phyloP scores from a whole-genome alignment of 2,329 filamentous ascomycete species.

The Ploettnerulaceae sp. region DNA sequence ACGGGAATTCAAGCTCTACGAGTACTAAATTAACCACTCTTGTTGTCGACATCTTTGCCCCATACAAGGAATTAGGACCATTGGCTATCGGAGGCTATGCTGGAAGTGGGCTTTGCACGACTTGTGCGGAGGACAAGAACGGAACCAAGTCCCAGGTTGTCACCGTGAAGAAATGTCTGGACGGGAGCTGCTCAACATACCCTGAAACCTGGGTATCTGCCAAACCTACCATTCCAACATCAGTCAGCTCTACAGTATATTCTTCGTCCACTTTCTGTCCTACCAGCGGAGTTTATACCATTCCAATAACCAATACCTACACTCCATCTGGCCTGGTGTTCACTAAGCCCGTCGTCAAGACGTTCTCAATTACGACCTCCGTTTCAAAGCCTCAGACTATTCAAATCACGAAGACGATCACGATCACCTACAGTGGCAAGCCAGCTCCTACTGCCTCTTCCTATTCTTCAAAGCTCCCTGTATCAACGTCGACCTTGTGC shows the following conservation, averaged over 20 bases:
- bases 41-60: conserved; percentile 5
- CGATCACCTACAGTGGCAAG: conserved; percentile 1
- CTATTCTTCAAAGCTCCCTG: background rate
- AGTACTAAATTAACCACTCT: background rate
- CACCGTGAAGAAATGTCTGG: conserved; percentile 7
- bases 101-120: conserved; percentile 17
- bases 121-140: background rate
- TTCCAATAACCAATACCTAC: conserved; percentile 6
- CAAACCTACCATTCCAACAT: conserved; percentile 4
- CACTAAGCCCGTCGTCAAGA: conserved; percentile 6
- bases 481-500: conserved; percentile 5
- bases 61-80: background rate
- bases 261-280: background rate
- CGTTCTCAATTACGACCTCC: conserved; percentile 6
- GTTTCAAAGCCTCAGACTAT: conserved; percentile 6
- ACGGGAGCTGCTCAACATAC: conserved; percentile 9
- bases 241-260: background rate
- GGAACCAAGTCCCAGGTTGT: conserved; percentile 7
- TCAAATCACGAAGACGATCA: conserved; percentile 6
- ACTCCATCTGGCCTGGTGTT: conserved; percentile 1
- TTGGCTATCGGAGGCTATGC: conserved; percentile 2
- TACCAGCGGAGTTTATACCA: conserved; percentile 8
- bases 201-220: conserved; percentile 13
- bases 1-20: background rate
- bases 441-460: background rate